These are phyloP conservation scores for Cyclanthera cordifolia DNA, from an alignment of 306 rosid genomes.

Conservation along the genomic window DNA sequence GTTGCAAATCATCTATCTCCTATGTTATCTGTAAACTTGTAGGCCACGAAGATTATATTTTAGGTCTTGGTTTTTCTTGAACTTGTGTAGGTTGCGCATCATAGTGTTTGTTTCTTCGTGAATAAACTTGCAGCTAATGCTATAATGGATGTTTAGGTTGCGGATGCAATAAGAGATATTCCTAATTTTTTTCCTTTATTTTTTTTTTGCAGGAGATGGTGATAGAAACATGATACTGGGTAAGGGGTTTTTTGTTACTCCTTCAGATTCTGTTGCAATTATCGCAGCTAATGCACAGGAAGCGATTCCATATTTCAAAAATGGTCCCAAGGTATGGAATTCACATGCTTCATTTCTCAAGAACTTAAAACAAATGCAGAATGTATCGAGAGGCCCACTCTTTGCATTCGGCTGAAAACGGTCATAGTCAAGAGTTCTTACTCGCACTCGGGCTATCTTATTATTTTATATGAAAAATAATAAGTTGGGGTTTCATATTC, in stretches of 20 bases:
- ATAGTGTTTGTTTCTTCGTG: not conserved
- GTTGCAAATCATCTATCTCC: not conserved
- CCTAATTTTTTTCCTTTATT: conserved; percentile 3
- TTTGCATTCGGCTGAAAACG: no score
- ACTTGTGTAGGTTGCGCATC: not conserved
- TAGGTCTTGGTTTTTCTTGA: not conserved
- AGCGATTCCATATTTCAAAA: conserved; percentile 74
- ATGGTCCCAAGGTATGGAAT: conserved; percentile 53
- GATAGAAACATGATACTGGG: conserved; percentile 99
- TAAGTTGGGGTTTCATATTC: no score
- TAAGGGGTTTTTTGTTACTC: conserved; percentile 73
- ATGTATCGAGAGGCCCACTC: no score
- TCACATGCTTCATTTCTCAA: conserved; percentile 11
- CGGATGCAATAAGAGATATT: not conserved
- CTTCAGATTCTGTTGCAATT: conserved; percentile 93
- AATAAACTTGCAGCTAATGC: not conserved
- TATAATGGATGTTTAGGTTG: not conserved
- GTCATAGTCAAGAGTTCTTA: no score
- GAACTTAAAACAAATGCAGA: not conserved
- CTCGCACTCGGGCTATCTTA: no score
- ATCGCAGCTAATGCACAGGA: conserved; percentile 91
- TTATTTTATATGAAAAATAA: no score
- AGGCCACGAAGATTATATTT: not conserved
- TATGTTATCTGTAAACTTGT: not conserved
- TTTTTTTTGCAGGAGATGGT: conserved; percentile 62